Conservation (phyloP, 768 basidiomycete genomes). For the Psilocybe cyanescens region DNA sequence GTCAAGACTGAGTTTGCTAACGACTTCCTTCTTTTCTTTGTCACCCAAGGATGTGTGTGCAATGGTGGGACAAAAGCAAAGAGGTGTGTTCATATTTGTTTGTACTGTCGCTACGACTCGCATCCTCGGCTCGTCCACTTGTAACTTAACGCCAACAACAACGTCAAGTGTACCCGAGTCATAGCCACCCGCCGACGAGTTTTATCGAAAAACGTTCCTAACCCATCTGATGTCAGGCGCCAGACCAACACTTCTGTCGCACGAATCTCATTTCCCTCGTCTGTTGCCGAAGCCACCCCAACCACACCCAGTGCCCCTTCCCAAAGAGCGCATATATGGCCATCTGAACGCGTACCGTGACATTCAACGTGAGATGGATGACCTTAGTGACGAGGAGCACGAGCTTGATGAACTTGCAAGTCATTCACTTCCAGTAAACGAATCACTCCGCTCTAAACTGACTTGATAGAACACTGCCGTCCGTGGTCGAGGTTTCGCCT, state of each 20-base stretch:
- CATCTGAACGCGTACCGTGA: slow-evolving; percentile 69
- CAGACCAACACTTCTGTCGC: slow-evolving; percentile 76
- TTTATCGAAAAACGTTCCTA: too few relatives aligned
- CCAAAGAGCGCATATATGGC: slow-evolving; percentile 53
- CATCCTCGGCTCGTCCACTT: too few relatives aligned
- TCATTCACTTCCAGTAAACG: slow-evolving; percentile 5
- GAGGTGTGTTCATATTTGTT: too few relatives aligned
- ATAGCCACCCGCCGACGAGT: too few relatives aligned
- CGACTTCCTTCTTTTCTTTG: too few relatives aligned
- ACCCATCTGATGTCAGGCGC: slow-evolving; percentile 44
- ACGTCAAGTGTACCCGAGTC: too few relatives aligned
- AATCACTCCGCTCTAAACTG: slow-evolving; percentile 10
- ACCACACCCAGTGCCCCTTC: slow-evolving; percentile 64
- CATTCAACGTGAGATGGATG: slow-evolving; percentile 77
- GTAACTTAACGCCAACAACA: too few relatives aligned
- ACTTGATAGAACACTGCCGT: slow-evolving; percentile 55
- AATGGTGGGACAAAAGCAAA: too few relatives aligned
- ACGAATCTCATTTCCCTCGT: slow-evolving; percentile 61
- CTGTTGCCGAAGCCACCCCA: slow-evolving; percentile 70
- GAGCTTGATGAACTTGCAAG: slow-evolving; percentile 79
- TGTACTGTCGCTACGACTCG: too few relatives aligned
- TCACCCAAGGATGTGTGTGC: too few relatives aligned
- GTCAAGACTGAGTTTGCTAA: not conserved
- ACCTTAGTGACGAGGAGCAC: slow-evolving; percentile 83
- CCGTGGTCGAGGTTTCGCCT: slow-evolving; percentile 67